Evolutionary conservation across 1,139 yeast genomes (phyloP).

Genomic region (Candida dubliniensis): DNA sequence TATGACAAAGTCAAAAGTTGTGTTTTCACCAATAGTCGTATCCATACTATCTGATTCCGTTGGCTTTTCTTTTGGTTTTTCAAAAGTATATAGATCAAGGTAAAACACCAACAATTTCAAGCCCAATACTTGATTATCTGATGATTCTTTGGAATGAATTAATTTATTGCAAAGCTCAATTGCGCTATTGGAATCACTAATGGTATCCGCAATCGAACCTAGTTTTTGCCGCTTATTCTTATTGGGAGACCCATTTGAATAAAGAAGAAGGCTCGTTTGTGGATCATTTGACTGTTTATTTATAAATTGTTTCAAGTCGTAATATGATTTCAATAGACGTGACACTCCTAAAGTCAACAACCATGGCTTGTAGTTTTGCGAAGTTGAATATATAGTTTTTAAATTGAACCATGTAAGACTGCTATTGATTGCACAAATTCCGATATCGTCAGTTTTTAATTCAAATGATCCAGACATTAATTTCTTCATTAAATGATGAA

Average conservation of each 20-base stretch:
- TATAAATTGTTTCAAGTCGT: constrained; percentile 16
- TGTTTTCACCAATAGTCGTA: constrained; percentile 7
- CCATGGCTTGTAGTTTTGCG: constrained; percentile 31
- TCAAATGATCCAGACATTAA: constrained; percentile 18
- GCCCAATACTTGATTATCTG: constrained; percentile 24
- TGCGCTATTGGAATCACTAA: constrained; percentile 17
- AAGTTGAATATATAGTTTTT: constrained; percentile 23
- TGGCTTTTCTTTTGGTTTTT: not conserved
- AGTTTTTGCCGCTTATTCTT: constrained; percentile 21
- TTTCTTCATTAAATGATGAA: constrained; percentile 22
- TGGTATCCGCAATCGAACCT: constrained; percentile 19
- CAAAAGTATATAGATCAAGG: constrained; percentile 15
- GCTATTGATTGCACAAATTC: constrained; percentile 15
- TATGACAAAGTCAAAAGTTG: constrained; percentile 14
- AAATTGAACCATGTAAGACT: constrained; percentile 30
- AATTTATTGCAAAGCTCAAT: constrained; percentile 24
- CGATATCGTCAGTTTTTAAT: constrained; percentile 21
- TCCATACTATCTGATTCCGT: constrained; percentile 1
- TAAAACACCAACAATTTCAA: constrained; percentile 30
- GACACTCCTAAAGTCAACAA: constrained; percentile 30
- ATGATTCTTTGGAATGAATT: constrained; percentile 18
- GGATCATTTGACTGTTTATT: constrained; percentile 6
- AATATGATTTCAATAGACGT: constrained; percentile 29
- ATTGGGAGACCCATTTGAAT: constrained; percentile 1
- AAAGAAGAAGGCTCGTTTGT: constrained; percentile 4